Conservation (phyloP, 192 early-diverging fungal genomes). For the Backusella australiensis region DNA sequence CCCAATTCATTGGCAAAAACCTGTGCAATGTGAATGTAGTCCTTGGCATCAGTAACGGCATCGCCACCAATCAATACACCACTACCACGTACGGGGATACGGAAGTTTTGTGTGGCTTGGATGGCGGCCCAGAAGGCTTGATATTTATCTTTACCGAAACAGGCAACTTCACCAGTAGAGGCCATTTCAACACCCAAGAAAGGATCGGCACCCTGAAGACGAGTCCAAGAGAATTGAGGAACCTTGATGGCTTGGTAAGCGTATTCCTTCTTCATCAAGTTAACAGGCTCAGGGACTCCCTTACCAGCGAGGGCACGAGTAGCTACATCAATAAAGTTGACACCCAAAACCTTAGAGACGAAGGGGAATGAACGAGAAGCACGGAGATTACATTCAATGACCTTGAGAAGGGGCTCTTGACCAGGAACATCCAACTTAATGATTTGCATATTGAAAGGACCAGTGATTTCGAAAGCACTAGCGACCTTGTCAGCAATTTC, state of each 20-base stretch:
- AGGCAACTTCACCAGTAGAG: slow-evolving; percentile 96
- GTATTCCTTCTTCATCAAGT: slow-evolving; percentile 57
- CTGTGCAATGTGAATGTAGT: slow-evolving; percentile 70
- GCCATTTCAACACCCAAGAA: slow-evolving; percentile 99
- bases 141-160: slow-evolving; percentile 88
- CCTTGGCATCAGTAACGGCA: slow-evolving; percentile 64
- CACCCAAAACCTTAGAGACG: slow-evolving; percentile 90
- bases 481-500: slow-evolving; percentile 86
- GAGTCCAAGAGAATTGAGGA: slow-evolving; percentile 96
- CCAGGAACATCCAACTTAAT: slow-evolving; percentile 58
- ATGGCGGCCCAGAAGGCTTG: slow-evolving; percentile 85
- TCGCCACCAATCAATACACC: slow-evolving; percentile 72
- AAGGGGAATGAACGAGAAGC: slow-evolving; percentile 98
- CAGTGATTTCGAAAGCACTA: slow-evolving; percentile 90
- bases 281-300: slow-evolving; percentile 54
- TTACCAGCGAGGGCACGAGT: slow-evolving; percentile 75
- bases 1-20: slow-evolving; percentile 58
- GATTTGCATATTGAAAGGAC: slow-evolving; percentile 99
- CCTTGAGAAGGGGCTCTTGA: slow-evolving; percentile 67
- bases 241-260: slow-evolving; percentile 90
- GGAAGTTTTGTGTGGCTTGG: slow-evolving; percentile 89
- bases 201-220: slow-evolving; percentile 93
- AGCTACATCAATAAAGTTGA: slow-evolving; percentile 91
- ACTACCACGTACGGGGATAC: slow-evolving; percentile 67
- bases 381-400: slow-evolving; percentile 98